Base-by-base conservation (phyloP, 2,329 filamentous ascomycete species). In the Ascochyta pisi region DNA sequence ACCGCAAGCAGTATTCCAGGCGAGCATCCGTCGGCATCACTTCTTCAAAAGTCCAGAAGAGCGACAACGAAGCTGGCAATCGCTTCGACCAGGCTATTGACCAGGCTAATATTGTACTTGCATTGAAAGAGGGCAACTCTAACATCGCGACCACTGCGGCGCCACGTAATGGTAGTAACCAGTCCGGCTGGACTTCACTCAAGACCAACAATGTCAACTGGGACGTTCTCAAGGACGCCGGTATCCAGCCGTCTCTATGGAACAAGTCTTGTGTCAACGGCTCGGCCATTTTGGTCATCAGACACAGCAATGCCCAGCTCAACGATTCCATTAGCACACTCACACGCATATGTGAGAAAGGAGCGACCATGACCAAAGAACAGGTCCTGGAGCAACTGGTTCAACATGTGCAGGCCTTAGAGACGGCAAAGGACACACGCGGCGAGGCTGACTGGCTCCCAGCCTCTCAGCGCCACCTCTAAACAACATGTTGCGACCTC, bases 161-260 rank as follows among this genome's bases (percentile, higher is more conserved):
- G 23, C 45, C 54, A 15, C 38, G 53, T 15, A 31, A 48, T 27
- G 49, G 54, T 19, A 35, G 52, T 10, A 43, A 5, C 12, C 29
- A 46, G 26, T 49, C 31, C n/a, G 59, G 61, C 13, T 67, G 65
- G 61, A 55, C 42, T 3, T 38, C 43, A 3, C 58, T 68, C 16
- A 67, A 67, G 29, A 40, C 40, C 24, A 67, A 69, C 56, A 69
- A 69, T 44, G 56, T 64, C 39, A 58, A 57, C 19, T 35, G 50
- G 19, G 59, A 65, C 41, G 50, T 69, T 26, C 34, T 47, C 1
- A 51, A 55, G n/a, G 48, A 57, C 13, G 51, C 51, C 37, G 39
- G 50, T 5, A 47, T 59, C 22, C 41, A 56, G 8, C 61, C 61
- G 2, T 54, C 63, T 6, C 27, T 42, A 6, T 57, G 39, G 42